A percentile compares a stretch with the other conserved stretches of the same genome.
Evolutionary conservation across 2,329 filamentous ascomycete species (phyloP).

Genomic region (Cladosporium sp.): DNA sequence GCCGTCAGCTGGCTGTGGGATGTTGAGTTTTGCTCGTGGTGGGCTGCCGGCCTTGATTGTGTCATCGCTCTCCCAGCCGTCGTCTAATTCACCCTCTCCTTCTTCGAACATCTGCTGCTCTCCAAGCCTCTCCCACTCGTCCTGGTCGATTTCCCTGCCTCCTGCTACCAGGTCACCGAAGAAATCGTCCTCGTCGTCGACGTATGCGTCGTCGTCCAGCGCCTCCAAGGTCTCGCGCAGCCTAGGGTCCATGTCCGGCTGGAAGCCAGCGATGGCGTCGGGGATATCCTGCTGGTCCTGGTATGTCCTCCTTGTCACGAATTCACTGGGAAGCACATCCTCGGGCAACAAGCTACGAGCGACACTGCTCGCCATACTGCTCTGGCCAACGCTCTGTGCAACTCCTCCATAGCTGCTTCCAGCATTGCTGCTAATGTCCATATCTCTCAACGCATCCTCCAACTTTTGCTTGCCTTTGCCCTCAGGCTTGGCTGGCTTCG

Average conservation of each 20-base stretch:
- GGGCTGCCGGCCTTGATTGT: constrained; percentile 56
- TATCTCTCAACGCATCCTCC: constrained; percentile 72
- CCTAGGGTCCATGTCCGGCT: constrained; percentile 96
- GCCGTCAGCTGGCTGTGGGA: constrained; percentile 44
- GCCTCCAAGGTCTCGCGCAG: constrained; percentile 88
- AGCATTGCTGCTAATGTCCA: constrained; percentile 38
- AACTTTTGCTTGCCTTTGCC: constrained; percentile 67
- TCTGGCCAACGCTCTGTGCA: constrained; percentile 39
- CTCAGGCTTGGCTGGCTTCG: constrained; percentile 50
- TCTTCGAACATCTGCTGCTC: constrained; percentile 31
- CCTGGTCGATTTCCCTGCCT: constrained; percentile 67
- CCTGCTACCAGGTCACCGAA: constrained; percentile 70
- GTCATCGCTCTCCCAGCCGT: constrained; percentile 92
- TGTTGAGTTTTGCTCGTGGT: constrained; percentile 13
- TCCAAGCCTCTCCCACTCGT: constrained; percentile 65
- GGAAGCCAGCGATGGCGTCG: constrained; percentile 85
- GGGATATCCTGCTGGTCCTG: constrained; percentile 91
- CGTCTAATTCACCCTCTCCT: constrained; percentile 46
- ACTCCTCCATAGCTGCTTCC: constrained; percentile 30
- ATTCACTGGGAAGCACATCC: constrained; percentile 74
- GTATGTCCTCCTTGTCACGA: constrained; percentile 71
- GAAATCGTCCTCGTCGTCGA: constrained; percentile 82
- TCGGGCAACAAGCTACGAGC: constrained; percentile 57
- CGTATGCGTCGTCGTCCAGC: constrained; percentile 90
- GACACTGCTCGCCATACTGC: constrained; percentile 36